phyloP scores from a whole-genome alignment of 345 rosid genomes.

The Camelina neglecta region DNA sequence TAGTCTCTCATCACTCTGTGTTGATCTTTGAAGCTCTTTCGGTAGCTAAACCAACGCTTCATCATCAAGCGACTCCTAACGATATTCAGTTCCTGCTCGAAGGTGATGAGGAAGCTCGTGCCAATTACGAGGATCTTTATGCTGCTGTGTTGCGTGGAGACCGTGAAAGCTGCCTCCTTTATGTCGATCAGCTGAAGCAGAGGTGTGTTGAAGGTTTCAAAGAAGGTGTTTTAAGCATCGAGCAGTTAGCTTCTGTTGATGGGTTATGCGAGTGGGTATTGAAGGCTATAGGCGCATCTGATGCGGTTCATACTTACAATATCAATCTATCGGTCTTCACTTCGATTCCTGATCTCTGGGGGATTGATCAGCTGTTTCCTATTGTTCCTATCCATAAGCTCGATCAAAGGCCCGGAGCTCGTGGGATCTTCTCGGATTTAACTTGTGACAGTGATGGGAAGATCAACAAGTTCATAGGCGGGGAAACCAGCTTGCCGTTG shows the following conservation, averaged over 20 bases:
- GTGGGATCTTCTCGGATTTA: slow-evolving; percentile 82
- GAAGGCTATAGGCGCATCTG: slow-evolving; percentile 58
- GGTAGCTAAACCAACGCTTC: slow-evolving; percentile 33
- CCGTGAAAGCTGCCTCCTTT: slow-evolving; percentile 64
- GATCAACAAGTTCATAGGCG: slow-evolving; percentile 88
- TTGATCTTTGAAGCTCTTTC: slow-evolving; percentile 86
- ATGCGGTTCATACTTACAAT: slow-evolving; percentile 69
- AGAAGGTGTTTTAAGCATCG: slow-evolving; percentile 77
- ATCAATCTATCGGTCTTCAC: slow-evolving; percentile 89
- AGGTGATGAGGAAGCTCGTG: slow-evolving; percentile 78
- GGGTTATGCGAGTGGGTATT: slow-evolving; percentile 74
- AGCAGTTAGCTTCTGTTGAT: slow-evolving; percentile 86
- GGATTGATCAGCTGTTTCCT: slow-evolving; percentile 90
- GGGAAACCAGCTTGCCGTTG: slow-evolving; percentile 83
- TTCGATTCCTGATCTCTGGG: slow-evolving; percentile 98
- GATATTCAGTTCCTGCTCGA: slow-evolving; percentile 64
- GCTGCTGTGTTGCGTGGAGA: slow-evolving; percentile 71
- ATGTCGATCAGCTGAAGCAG: slow-evolving; percentile 84
- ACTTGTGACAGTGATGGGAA: slow-evolving; percentile 97
- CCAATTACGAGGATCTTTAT: slow-evolving; percentile 56
- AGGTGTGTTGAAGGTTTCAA: slow-evolving; percentile 79
- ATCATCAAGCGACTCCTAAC: slow-evolving; percentile 37
- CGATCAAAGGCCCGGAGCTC: slow-evolving; percentile 70
- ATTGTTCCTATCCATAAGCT: slow-evolving; percentile 85
- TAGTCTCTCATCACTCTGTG: slow-evolving; percentile 90